phyloP scores from a whole-genome alignment of 306 rosid species.

The Trifolium repens region DNA sequence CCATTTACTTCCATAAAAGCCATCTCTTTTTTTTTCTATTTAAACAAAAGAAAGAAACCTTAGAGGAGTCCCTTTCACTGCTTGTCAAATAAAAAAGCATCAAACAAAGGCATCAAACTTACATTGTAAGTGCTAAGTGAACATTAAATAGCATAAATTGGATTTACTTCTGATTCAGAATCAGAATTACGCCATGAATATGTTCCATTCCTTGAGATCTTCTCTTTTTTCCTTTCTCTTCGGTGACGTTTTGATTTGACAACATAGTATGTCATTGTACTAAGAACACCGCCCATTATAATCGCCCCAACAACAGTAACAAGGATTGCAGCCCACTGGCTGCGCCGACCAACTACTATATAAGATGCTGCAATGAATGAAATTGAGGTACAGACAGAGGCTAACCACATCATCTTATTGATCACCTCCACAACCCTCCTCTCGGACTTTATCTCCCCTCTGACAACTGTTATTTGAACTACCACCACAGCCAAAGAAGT shows the following conservation, averaged over 20 bases:
- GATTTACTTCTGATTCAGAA: constrained; percentile 72
- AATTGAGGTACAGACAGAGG: constrained; percentile 72
- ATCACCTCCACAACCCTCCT: constrained; percentile 78
- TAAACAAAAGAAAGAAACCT: constrained; percentile 38
- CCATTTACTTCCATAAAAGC: constrained; percentile 34
- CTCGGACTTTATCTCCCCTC: constrained; percentile 81
- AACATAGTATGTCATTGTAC: constrained; percentile 84
- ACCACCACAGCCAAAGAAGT: constrained; percentile 82
- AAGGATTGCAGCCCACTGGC: constrained; percentile 77
- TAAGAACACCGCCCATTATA: constrained; percentile 67
- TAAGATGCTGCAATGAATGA: constrained; percentile 77
- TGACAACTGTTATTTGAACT: constrained; percentile 84
- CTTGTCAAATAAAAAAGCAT: constrained; percentile 19
- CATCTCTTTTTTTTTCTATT: constrained; percentile 27
- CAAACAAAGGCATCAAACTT: constrained; percentile 32
- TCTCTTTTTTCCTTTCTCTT: constrained; percentile 64
- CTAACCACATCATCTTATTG: constrained; percentile 95
- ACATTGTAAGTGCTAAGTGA: constrained; percentile 23
- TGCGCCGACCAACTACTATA: constrained; percentile 74
- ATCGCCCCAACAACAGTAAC: constrained; percentile 63
- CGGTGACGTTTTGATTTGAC: constrained; percentile 62
- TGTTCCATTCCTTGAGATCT: constrained; percentile 43
- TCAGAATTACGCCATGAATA: constrained; percentile 45
- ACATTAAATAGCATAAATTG: constrained; percentile 69
- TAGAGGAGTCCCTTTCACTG: constrained; percentile 31